Percentiles rank a stretch among this genome's conserved stretches.
phyloP scores from a whole-genome alignment of 352 stramenopile species.

The Halophytophthora polymorphica region DNA sequence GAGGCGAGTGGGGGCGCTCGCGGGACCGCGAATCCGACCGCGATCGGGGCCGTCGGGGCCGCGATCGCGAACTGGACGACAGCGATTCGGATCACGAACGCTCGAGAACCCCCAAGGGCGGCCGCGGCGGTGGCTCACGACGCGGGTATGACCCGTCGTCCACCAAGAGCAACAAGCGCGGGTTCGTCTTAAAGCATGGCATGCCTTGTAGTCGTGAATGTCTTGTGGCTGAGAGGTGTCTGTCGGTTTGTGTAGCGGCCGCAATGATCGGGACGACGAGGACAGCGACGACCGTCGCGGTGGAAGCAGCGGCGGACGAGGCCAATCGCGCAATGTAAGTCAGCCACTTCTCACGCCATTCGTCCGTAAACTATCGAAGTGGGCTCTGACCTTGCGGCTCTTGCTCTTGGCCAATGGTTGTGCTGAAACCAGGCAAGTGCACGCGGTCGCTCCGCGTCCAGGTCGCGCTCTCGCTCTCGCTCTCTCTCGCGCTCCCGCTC shows the following conservation, averaged over 20 bases:
- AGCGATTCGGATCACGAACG: slow-evolving; percentile 31
- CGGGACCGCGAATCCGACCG: slow-evolving; percentile 31
- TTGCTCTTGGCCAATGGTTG: neutral
- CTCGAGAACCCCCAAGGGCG: slow-evolving; percentile 23
- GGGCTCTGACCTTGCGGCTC: neutral
- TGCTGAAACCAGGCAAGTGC: slow-evolving; percentile 20
- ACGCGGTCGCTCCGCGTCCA: slow-evolving; percentile 38
- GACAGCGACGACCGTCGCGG: slow-evolving; percentile 42
- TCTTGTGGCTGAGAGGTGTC: slow-evolving; percentile 1
- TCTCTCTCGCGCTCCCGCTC: slow-evolving; percentile 54
- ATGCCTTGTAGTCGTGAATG: neutral
- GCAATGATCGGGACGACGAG: slow-evolving; percentile 51
- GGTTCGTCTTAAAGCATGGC: slow-evolving; percentile 7
- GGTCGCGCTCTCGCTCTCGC: slow-evolving; percentile 40
- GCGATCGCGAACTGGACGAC: slow-evolving; percentile 18
- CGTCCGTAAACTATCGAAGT: neutral
- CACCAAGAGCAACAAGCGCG: slow-evolving; percentile 33
- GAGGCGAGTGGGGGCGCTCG: slow-evolving; percentile 31
- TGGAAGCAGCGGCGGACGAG: slow-evolving; percentile 10
- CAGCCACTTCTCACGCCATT: too few relatives aligned
- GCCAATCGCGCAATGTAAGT: slow-evolving; percentile 42
- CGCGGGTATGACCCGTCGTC: slow-evolving; percentile 36
- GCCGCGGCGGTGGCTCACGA: slow-evolving; percentile 12
- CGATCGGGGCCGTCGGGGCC: slow-evolving; percentile 18
- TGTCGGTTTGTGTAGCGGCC: slow-evolving; percentile 10